Percentiles rank a stretch among this genome's conserved stretches.
These are phyloP conservation scores for Pulicaria dysenterica DNA, from an alignment of 129 eudicot species.

Conservation along the genomic window DNA sequence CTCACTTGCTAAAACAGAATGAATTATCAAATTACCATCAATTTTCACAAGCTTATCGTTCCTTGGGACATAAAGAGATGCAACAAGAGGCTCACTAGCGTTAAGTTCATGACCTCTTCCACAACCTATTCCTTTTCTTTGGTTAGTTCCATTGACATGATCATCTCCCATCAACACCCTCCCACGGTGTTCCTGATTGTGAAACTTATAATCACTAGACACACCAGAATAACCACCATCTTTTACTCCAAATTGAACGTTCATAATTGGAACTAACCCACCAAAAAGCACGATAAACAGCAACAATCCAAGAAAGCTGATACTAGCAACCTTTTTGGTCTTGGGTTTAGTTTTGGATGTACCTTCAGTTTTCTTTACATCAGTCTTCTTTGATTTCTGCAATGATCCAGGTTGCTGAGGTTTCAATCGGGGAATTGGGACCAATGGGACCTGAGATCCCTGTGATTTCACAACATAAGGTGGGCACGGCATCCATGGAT, in stretches of 20 bases:
- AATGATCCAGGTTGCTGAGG: constrained; percentile 47
- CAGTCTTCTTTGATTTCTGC: constrained; percentile 53
- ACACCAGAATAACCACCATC: constrained; percentile 34
- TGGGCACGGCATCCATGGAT: constrained; percentile 83
- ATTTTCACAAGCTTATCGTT: constrained; percentile 90
- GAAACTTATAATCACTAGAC: constrained; percentile 32
- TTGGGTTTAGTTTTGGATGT: constrained; percentile 36
- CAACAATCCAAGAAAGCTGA: constrained; percentile 82
- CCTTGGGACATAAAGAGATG: constrained; percentile 91
- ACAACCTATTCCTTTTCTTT: constrained; percentile 32
- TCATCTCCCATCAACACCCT: constrained; percentile 62
- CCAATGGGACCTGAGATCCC: constrained; percentile 86
- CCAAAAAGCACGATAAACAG: constrained; percentile 81
- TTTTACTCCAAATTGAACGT: constrained; percentile 54
- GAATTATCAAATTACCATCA: constrained; percentile 93
- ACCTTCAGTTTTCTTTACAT: constrained; percentile 63
- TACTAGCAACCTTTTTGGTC: constrained; percentile 81
- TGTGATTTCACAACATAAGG: constrained; percentile 73
- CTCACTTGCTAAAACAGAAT: constrained; percentile 92
- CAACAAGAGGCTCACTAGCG: constrained; percentile 71
- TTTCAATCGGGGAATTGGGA: constrained; percentile 86
- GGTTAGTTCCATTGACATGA: constrained; percentile 41
- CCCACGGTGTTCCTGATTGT: constrained; percentile 49
- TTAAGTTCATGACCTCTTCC: constrained; percentile 25
- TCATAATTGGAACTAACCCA: constrained; percentile 75